Evolutionary conservation across 225 moss, liverwort and hornwort species (phyloP), one percentile per base, ranked within the genome.

Genomic region (Climacium dendroides): DNA sequence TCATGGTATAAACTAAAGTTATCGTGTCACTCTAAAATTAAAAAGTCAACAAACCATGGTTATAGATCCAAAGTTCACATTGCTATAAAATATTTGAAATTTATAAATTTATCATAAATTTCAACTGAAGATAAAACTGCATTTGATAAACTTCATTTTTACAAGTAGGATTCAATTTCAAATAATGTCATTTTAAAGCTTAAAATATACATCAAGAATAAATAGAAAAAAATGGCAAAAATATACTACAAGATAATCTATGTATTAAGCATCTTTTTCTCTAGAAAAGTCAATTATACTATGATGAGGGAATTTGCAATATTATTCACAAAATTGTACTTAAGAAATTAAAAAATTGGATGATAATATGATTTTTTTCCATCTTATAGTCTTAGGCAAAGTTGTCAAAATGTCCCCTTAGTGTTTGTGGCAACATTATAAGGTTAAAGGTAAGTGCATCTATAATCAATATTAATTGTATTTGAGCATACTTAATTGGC

Each of bases 241-340:
- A 6, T 11, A 35, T 1, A 11, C 35, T 19, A n/a, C 1, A 35
- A 15, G 35, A 6, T 19, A 20, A 10, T n/a, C 1, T 0, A 1
- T 19, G 11, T 10, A 35, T 35, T 65, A 6, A 35, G 1, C 65
- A 65, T 35, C 10, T 10, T 19, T 2, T 65, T 35, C 5, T 65
- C 1, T 35, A 10, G 6, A 19, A 65, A 35, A 65, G 6, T 19
- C 35, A 65, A 35, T 19, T 19, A 11, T 35, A 65, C 19, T 35
- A 65, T 18, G 10, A 18, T 62, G 35, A 64, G 1, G 19, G 10
- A 64, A 3, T 19, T 35, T 64, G 19, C 19, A 65, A 35, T 19
- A 19, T 1, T 65, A 20, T 35, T 35, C 19, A 35, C 0, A 0
- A 65, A 35, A 20, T 11, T 65, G 6, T 20, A 65, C 0, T 35